phyloP scores from a whole-genome alignment of 2,329 filamentous ascomycete species.

The Stachybotrys echinatus region DNA sequence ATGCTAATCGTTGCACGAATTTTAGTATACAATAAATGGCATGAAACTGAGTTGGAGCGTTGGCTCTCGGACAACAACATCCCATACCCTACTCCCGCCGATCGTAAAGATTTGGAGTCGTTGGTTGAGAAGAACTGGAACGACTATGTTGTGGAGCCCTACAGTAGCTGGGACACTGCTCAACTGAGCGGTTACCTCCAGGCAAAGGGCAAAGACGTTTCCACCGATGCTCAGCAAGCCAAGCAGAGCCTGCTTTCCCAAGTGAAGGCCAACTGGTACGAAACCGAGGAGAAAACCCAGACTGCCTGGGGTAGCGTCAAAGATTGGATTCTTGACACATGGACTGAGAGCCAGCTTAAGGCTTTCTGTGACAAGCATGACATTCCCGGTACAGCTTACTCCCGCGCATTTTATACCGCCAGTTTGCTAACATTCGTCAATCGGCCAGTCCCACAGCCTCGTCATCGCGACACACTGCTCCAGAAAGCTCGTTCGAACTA shows the following conservation, averaged over 20 bases:
- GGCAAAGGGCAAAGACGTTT: slow-evolving; percentile 64
- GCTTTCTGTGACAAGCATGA: slow-evolving; percentile 83
- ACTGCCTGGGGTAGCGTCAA: slow-evolving; percentile 67
- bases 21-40: slow-evolving; percentile 96
- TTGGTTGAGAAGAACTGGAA: slow-evolving; percentile 92
- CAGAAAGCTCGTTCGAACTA: slow-evolving; percentile 76
- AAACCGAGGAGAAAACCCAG: slow-evolving; percentile 71
- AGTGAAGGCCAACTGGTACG: slow-evolving; percentile 70
- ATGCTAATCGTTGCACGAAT: not conserved
- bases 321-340: slow-evolving; percentile 94
- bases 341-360: slow-evolving; percentile 91
- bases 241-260: slow-evolving; percentile 64
- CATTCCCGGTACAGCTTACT: slow-evolving; percentile 59
- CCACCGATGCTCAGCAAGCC: slow-evolving; percentile 60
- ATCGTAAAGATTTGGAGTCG: slow-evolving; percentile 90
- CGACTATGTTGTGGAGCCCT: slow-evolving; percentile 65
- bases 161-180: slow-evolving; percentile 69
- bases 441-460: slow-evolving; percentile 68
- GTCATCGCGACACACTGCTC: slow-evolving; percentile 76
- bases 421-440: not conserved
- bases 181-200: slow-evolving; percentile 65
- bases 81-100: slow-evolving; percentile 82
- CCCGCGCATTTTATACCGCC: not conserved
- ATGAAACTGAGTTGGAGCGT: slow-evolving; percentile 92
- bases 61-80: slow-evolving; percentile 93